phyloP scores from a whole-genome alignment of 2,329 filamentous ascomycete genomes.

The Verruconis gallopava region DNA sequence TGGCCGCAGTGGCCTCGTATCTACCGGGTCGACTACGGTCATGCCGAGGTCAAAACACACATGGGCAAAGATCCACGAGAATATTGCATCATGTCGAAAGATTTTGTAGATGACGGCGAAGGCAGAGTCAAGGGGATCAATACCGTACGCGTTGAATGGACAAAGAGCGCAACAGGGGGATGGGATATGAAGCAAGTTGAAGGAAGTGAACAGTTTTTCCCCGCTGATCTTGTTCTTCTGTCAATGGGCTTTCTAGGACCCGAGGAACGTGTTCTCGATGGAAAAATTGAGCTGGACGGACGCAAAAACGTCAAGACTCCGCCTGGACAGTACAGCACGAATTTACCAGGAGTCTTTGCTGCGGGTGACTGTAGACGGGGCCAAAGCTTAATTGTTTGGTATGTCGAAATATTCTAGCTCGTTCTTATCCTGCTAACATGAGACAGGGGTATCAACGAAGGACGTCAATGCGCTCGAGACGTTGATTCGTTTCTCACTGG shows the following conservation, averaged over 20 bases:
- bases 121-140: slow-evolving; percentile 93
- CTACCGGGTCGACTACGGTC: slow-evolving; percentile 96
- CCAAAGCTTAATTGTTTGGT: slow-evolving; percentile 93
- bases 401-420: slow-evolving; percentile 27
- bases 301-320: slow-evolving; percentile 96
- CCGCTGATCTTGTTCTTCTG: slow-evolving; percentile 81
- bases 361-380: slow-evolving; percentile 91
- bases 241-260: slow-evolving; percentile 97
- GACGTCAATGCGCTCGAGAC: slow-evolving; percentile 81
- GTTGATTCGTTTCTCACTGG: slow-evolving; percentile 79
- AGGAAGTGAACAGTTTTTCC: slow-evolving; percentile 89
- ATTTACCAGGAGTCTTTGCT: slow-evolving; percentile 77
- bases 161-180: slow-evolving; percentile 72
- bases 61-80: slow-evolving; percentile 93
- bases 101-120: slow-evolving; percentile 79
- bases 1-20: slow-evolving; percentile 98
- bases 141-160: slow-evolving; percentile 92
- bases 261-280: slow-evolving; percentile 74
- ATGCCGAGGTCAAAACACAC: slow-evolving; percentile 90
- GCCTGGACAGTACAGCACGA: slow-evolving; percentile 76
- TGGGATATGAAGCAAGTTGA: slow-evolving; percentile 99
- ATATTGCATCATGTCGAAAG: slow-evolving; percentile 97
- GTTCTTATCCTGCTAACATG: slow-evolving; percentile 7
- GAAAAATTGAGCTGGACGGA: slow-evolving; percentile 79
- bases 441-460: slow-evolving; percentile 84